phyloP scores from a whole-genome alignment of 2,329 filamentous ascomycete species.

The Colletotrichum brevisporum region DNA sequence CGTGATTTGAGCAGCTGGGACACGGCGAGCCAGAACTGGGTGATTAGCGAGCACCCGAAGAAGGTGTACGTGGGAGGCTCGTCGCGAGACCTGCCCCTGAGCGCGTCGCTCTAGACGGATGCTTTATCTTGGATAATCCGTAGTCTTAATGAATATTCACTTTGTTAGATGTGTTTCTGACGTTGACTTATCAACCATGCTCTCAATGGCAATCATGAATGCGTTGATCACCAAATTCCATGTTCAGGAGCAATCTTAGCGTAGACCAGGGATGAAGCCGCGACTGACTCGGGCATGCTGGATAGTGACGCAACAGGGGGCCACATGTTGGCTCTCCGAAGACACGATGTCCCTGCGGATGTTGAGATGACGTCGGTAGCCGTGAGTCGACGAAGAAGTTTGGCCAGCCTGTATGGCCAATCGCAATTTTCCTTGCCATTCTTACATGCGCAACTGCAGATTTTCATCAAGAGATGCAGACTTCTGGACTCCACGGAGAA shows the following conservation, averaged over 20 bases:
- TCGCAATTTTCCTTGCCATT: no score
- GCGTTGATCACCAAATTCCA: background rate
- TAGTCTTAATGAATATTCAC: conserved; percentile 15
- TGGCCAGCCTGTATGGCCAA: no score
- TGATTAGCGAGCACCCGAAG: conserved; percentile 67
- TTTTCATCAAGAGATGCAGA: no score
- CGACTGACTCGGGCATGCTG: conserved; percentile 26
- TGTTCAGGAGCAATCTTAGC: background rate
- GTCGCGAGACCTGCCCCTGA: conserved; percentile 67
- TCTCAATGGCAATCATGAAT: no score
- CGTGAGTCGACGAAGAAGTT: background rate
- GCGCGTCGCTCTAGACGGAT: conserved; percentile 44
- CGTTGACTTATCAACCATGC: no score
- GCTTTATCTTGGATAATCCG: background rate
- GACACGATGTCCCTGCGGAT: background rate
- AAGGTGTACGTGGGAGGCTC: conserved; percentile 69
- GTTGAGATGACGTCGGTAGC: conserved; percentile 1
- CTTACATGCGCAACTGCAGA: no score
- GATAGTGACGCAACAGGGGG: conserved; percentile 32
- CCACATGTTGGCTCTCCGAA: conserved; percentile 20
- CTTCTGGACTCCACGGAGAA: no score
- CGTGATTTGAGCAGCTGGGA: conserved; percentile 94
- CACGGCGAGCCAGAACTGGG: conserved; percentile 84
- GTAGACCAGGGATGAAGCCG: conserved; percentile 7
- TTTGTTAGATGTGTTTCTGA: no score